Evolutionary conservation across 805 yeast genomes (phyloP).

Genomic region (Candida incommunis): DNA sequence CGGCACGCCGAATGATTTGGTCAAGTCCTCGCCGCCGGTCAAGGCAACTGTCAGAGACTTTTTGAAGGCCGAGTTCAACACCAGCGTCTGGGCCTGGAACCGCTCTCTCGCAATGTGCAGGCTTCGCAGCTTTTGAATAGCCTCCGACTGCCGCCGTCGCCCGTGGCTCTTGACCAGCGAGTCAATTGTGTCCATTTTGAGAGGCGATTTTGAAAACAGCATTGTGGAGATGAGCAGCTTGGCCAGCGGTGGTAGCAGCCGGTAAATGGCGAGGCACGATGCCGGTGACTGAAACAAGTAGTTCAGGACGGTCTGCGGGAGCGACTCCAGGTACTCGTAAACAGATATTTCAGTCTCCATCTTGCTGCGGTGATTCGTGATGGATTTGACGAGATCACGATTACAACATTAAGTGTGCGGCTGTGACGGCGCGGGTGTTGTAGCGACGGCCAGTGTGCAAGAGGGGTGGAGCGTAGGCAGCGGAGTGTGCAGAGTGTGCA

Average conservation of each 20-base stretch:
- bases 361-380: too few species aligned
- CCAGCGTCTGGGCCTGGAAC: slow-evolving; percentile 29
- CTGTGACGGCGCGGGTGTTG: too few species aligned
- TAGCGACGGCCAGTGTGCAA: too few species aligned
- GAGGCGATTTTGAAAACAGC: slow-evolving; percentile 67
- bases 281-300: slow-evolving; percentile 81
- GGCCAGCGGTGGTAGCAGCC: slow-evolving; percentile 79
- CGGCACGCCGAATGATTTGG: slow-evolving; percentile 66
- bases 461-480: too few species aligned
- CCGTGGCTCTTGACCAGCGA: slow-evolving; percentile 59
- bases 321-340: slow-evolving; percentile 76
- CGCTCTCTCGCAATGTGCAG: slow-evolving; percentile 60
- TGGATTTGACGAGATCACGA: too few species aligned
- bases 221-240: slow-evolving; percentile 78
- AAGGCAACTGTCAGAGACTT: slow-evolving; percentile 66
- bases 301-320: slow-evolving; percentile 76
- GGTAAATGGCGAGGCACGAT: slow-evolving; percentile 83
- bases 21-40: slow-evolving; percentile 55
- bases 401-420: too few species aligned
- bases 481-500: too few species aligned
- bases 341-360: slow-evolving; percentile 25
- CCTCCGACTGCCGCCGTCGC: slow-evolving; percentile 46
- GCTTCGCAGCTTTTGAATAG: slow-evolving; percentile 60
- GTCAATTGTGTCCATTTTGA: slow-evolving; percentile 52
- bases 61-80: slow-evolving; percentile 61